Evolutionary conservation across 1,284 basidiomycete species (phyloP).

Genomic region (Megacollybia platyphylla): DNA sequence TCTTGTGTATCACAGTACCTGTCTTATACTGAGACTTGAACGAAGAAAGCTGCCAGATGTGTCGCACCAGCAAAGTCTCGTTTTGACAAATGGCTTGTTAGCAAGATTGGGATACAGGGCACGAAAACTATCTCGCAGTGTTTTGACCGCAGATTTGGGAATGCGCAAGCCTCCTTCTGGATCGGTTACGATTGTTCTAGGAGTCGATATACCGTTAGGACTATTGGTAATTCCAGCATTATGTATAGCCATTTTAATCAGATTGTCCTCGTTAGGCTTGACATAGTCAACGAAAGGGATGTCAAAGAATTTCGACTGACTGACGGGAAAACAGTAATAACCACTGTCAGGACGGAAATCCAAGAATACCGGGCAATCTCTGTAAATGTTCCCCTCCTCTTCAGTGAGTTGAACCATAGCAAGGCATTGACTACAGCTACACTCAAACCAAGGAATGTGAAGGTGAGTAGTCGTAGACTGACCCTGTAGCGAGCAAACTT

Average conservation of each 20-base stretch:
- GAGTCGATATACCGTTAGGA: conserved; percentile 39
- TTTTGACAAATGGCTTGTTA: conserved; percentile 49
- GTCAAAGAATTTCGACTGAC: conserved; percentile 11
- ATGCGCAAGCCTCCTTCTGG: conserved; percentile 48
- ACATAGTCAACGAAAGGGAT: neutral
- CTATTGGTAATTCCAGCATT: conserved; percentile 48
- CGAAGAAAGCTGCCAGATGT: neutral
- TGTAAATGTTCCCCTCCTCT: conserved; percentile 56
- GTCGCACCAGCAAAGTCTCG: conserved; percentile 74
- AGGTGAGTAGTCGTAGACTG: conserved; percentile 9
- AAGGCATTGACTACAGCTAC: conserved; percentile 52
- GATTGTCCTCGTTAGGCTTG: conserved; percentile 56
- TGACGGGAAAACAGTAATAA: conserved; percentile 71
- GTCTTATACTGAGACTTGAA: neutral
- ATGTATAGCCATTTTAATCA: conserved; percentile 71
- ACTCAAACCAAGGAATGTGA: neutral
- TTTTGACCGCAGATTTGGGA: conserved; percentile 36
- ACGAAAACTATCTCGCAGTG: conserved; percentile 39
- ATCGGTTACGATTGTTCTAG: conserved; percentile 48
- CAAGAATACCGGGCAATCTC: conserved; percentile 57
- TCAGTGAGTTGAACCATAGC: conserved; percentile 62
- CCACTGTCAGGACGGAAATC: conserved; percentile 42
- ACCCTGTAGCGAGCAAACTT: conserved; percentile 62
- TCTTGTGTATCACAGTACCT: conserved; percentile 76
- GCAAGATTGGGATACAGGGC: conserved; percentile 63